These are phyloP conservation scores for Xanthoconium separans DNA, from an alignment of 1,284 basidiomycete species.

Conservation along the genomic window DNA sequence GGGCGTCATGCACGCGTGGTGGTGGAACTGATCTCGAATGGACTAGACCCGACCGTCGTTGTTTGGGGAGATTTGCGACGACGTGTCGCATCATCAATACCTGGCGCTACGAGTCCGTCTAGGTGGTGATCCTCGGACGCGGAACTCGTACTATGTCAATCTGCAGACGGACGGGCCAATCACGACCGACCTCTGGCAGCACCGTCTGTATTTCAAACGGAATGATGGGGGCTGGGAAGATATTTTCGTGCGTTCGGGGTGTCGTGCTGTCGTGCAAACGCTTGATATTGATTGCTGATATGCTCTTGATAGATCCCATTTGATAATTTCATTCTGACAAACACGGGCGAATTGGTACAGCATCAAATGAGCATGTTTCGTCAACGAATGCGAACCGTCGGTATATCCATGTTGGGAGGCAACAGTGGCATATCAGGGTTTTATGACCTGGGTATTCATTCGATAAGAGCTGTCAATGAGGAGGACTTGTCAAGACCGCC, in stretches of 20 bases:
- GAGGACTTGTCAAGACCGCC: conserved; percentile 46
- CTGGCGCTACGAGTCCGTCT: conserved; percentile 76
- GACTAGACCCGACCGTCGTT: conserved; percentile 62
- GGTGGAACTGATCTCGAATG: background rate
- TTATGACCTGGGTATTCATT: conserved; percentile 78
- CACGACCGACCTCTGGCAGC: conserved; percentile 85
- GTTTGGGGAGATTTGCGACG: conserved; percentile 80
- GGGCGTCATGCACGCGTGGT: no score
- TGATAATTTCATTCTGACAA: conserved; percentile 79
- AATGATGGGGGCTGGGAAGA: conserved; percentile 82
- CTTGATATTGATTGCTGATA: background rate
- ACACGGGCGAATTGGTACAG: conserved; percentile 72
- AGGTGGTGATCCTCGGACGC: conserved; percentile 66
- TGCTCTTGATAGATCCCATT: conserved; percentile 66
- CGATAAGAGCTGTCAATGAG: conserved; percentile 60
- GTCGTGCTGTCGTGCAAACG: background rate
- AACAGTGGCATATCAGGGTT: conserved; percentile 66
- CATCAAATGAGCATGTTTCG: conserved; percentile 73
- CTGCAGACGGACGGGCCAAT: conserved; percentile 82
- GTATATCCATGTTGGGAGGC: conserved; percentile 81
- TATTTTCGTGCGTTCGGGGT: conserved; percentile 59
- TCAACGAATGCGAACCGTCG: conserved; percentile 76
- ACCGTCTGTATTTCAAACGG: conserved; percentile 75
- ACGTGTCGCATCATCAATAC: conserved; percentile 77
- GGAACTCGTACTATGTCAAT: conserved; percentile 84